Evolutionary conservation across 2,329 filamentous ascomycete species (phyloP), one percentile per base, ranked within the genome.

Genomic region (Nemania diffusa): DNA sequence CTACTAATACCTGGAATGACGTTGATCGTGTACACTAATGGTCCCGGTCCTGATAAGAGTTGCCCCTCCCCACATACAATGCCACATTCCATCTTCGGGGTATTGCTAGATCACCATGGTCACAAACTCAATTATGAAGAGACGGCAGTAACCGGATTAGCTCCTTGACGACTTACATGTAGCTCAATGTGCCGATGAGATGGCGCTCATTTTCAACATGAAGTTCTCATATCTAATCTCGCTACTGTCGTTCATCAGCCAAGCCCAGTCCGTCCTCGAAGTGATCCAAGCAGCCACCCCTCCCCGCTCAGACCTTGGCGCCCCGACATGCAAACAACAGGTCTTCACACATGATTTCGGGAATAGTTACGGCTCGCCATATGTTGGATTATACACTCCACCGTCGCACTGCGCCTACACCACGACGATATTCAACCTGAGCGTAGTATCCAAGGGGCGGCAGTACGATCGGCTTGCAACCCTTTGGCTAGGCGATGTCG

Each of bases 381-480:
- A 72, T 44, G 72, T 74, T 6, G 75, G 75, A 3, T 37, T 65
- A 9, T 77, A 76, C 52, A 53, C 61, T 8, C 72, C 71, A 5
- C 75, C 76, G 22, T 57, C 62, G 13, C 32, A 66, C 11, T 78
- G 77, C 64, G 62, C 69, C 3, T 77, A 77, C 65, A 77, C 74
- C 0, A 77, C 71, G 1, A 71, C 72, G 11, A 74, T 79, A 20
- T 86, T 90, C 77, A 89, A 90, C 62, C 78, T 91, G 68, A 89
- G 87, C 0, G 85, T 90, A 13, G 84, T 83, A 0, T 88, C 87
- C 3, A 79, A 79, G 69, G 88, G 89, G 7, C 82, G 83, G 7
- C 88, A 91, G 66, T 91, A 85, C 75, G 89, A 91, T 72, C 81
- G 88, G 34, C 79, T 91, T 3, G 88, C 84, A 3, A 78, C 87